These are phyloP conservation scores for Chloropicon primus DNA, from an alignment of 139 green algal genomes.

Conservation along the genomic window DNA sequence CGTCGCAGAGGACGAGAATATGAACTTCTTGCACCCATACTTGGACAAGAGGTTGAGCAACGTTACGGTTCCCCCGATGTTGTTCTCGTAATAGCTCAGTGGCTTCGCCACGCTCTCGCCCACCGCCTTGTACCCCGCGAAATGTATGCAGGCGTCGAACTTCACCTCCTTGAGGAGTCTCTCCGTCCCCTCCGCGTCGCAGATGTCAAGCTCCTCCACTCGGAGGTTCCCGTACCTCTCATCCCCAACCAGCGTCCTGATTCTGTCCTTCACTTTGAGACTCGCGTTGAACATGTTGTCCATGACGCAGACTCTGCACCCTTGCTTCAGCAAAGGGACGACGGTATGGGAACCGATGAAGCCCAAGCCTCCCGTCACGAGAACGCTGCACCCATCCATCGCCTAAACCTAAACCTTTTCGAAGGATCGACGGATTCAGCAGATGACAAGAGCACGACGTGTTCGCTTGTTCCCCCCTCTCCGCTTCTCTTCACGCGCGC, in stretches of 20 bases:
- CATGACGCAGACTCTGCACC: background rate
- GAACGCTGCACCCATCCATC: background rate
- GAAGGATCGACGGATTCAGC: too few species aligned
- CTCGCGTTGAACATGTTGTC: background rate
- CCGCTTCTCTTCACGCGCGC: too few species aligned
- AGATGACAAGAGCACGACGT: too few species aligned
- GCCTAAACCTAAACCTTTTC: background rate
- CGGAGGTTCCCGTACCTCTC: slow-evolving; percentile 14
- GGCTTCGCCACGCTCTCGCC: slow-evolving; percentile 77
- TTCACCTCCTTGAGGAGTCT: slow-evolving; percentile 15
- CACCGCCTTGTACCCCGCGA: slow-evolving; percentile 89
- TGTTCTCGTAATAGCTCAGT: slow-evolving; percentile 96
- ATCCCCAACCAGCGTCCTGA: slow-evolving; percentile 44
- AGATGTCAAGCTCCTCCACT: slow-evolving; percentile 18
- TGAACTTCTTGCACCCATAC: slow-evolving; percentile 51
- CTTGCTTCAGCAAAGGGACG: slow-evolving; percentile 20
- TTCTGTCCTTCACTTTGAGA: background rate
- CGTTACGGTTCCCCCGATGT: slow-evolving; percentile 73
- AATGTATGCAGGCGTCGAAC: slow-evolving; percentile 85
- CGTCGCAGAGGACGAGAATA: slow-evolving; percentile 85
- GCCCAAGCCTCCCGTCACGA: slow-evolving; percentile 23
- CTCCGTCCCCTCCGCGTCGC: slow-evolving; percentile 9
- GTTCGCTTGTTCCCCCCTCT: too few species aligned
- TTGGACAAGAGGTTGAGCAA: slow-evolving; percentile 66
- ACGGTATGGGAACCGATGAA: slow-evolving; percentile 74